Evolutionary conservation across 202 grass and related monocot species (phyloP).

Genomic region (Carex arenaria): DNA sequence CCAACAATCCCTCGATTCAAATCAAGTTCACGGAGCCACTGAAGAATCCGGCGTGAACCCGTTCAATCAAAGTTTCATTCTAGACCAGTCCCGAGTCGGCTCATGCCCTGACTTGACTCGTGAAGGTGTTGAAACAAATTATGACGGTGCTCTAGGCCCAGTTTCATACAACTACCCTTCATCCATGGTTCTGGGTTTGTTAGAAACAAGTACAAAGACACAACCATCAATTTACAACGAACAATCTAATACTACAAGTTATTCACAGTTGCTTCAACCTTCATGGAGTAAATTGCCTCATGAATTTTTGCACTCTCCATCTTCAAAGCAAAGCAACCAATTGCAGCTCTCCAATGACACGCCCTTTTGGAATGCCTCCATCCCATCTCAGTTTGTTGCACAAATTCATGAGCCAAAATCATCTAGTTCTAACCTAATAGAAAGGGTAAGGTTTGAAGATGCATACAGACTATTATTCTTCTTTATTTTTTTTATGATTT

Average conservation of each 20-base stretch:
- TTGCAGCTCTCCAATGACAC: constrained; percentile 28
- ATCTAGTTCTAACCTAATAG: constrained; percentile 30
- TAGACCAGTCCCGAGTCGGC: constrained; percentile 10
- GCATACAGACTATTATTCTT: neutral
- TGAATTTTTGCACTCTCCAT: constrained; percentile 21
- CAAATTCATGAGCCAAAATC: constrained; percentile 51
- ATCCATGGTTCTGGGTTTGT: constrained; percentile 11
- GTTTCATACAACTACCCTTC: constrained; percentile 26
- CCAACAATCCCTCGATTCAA: constrained; percentile 3
- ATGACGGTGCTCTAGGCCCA: constrained; percentile 11
- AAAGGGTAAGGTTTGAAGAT: constrained; percentile 34
- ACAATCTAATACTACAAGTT: neutral
- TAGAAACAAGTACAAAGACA: constrained; percentile 14
- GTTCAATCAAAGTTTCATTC: constrained; percentile 34
- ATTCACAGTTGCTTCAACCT: constrained; percentile 17
- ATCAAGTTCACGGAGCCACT: constrained; percentile 13
- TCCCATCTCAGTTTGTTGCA: constrained; percentile 48
- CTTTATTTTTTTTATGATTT: neutral
- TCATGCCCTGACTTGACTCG: neutral
- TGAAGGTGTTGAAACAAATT: constrained; percentile 12
- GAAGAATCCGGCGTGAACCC: constrained; percentile 11
- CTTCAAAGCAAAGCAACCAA: constrained; percentile 18
- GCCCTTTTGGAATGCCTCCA: constrained; percentile 33
- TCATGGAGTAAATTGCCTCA: constrained; percentile 39
- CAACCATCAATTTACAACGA: constrained; percentile 25